Percentiles rank a stretch among this genome's conserved stretches.
Conservation (phyloP, 306 rosid genomes). For the barrel medic (Medicago truncatula) region DNA sequence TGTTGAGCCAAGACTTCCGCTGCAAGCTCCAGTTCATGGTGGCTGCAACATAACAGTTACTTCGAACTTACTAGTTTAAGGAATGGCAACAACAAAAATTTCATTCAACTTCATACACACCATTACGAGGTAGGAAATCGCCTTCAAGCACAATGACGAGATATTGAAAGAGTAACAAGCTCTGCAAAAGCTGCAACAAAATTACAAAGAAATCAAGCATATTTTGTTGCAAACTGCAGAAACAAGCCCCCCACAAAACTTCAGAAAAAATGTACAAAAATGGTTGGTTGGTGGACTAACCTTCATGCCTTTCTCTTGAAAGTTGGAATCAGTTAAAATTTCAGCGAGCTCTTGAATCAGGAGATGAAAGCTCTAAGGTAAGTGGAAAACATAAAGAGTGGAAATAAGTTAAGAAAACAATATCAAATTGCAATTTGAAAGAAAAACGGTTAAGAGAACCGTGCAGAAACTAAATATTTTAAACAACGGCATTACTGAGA, state of each 20-base stretch:
- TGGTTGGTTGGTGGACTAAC: conserved; percentile 49
- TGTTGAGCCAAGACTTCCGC: conserved; percentile 80
- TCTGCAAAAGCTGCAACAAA: conserved; percentile 65
- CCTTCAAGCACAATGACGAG: conserved; percentile 72
- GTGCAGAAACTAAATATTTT: conserved; percentile 12
- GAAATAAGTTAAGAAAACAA: conserved; percentile 30
- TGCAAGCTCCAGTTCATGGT: conserved; percentile 66
- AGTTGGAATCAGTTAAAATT: conserved; percentile 50
- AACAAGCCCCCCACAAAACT: conserved; percentile 16
- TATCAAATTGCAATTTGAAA: conserved; percentile 12
- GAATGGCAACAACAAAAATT: conserved; percentile 27
- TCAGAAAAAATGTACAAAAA: conserved; percentile 9
- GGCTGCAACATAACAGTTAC: conserved; percentile 60
- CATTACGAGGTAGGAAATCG: conserved; percentile 73
- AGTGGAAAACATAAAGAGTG: too few relatives aligned
- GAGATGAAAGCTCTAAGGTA: conserved; percentile 73
- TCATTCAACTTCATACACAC: conserved; percentile 56
- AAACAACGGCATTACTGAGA: conserved; percentile 18
- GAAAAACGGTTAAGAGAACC: background rate
- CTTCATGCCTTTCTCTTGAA: conserved; percentile 59
- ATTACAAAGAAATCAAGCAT: conserved; percentile 26
- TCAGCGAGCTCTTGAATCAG: conserved; percentile 67
- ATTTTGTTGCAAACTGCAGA: background rate
- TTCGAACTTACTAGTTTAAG: conserved; percentile 39
- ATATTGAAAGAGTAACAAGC: conserved; percentile 78